Percentiles rank a stretch among this genome's conserved stretches.
phyloP scores from a whole-genome alignment of 768 basidiomycete species.

The Leucogyrophana mollusca region DNA sequence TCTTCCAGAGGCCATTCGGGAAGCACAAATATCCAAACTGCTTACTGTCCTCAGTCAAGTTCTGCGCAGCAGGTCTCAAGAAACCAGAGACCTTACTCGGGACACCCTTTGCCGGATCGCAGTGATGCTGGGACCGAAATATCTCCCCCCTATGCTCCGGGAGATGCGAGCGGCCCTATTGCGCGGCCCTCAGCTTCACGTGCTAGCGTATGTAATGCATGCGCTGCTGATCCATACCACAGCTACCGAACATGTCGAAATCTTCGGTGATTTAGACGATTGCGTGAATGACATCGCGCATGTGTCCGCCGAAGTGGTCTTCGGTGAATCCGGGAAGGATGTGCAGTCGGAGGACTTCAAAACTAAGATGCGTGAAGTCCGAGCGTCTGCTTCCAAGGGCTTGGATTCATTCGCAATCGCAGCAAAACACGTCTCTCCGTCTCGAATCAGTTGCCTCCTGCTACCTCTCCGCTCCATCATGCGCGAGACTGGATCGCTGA shows the following conservation, averaged over 20 bases:
- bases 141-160: slow-evolving; percentile 69
- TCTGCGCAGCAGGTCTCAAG: slow-evolving; percentile 90
- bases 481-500: slow-evolving; percentile 79
- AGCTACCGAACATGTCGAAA: slow-evolving; percentile 48
- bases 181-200: slow-evolving; percentile 93
- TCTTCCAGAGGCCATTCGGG: slow-evolving; percentile 62
- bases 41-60: slow-evolving; percentile 87
- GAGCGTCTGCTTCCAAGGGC: slow-evolving; percentile 76
- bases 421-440: slow-evolving; percentile 75
- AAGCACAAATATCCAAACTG: slow-evolving; percentile 70
- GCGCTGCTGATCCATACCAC: slow-evolving; percentile 82
- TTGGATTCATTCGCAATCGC: slow-evolving; percentile 84
- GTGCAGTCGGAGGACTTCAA: slow-evolving; percentile 87
- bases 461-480: slow-evolving; percentile 80
- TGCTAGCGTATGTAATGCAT: slow-evolving; percentile 83
- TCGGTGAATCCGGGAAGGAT: slow-evolving; percentile 91
- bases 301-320: slow-evolving; percentile 86
- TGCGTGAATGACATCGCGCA: slow-evolving; percentile 79
- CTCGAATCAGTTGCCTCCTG: slow-evolving; percentile 72
- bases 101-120: slow-evolving; percentile 83
- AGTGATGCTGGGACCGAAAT: slow-evolving; percentile 66
- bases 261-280: slow-evolving; percentile 67
- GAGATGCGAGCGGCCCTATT: slow-evolving; percentile 83
- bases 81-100: slow-evolving; percentile 83
- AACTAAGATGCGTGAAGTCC: slow-evolving; percentile 92